Base-by-base conservation (phyloP, 768 basidiomycete genomes). In the Russula dissimulans region DNA sequence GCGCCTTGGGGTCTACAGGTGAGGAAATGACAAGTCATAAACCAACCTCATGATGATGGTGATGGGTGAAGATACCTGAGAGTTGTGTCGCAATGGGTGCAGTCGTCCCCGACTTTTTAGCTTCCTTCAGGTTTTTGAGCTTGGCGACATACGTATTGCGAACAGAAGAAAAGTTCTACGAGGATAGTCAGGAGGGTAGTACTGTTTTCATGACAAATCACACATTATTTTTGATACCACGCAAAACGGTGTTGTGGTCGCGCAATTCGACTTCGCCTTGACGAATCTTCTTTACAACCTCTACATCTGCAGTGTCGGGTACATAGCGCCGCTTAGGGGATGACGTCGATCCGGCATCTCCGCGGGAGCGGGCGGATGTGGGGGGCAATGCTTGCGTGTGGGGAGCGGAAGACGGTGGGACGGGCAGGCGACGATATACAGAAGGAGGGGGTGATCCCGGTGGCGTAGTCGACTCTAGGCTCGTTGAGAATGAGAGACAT, bases 191-290 rank as follows among this genome's bases (percentile, higher is more conserved):
- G 42, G 18, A 45, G 26, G 38, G 31, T 15, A 45, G 18, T 29
- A 32, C 29, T 22, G 36, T n/a, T 49, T 36, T 17, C 1, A 22
- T 8, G 29, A 26, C 29, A 34, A 34, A 4, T 72, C 89, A 58
- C 59, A 94, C 95, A 69, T 92, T 92, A 7, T 84, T 78, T 70
- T 95, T 95, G 14, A 76, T 81, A 0, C 94, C 93, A 34, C 91
- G 79, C 12, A 98, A 72, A 1, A 95, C 89, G 0, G 87, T 86
- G 62, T 82, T 95, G 54, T 91, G 78, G 71, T 95, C 90, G 56
- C 81, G 77, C 17, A 94, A 77, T 71, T 93, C 87, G n/a, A 91
- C 77, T 66, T 91, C 87, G 58, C 81, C 83, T 69, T 76, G 75
- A 68, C 76, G 80, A 61, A 97, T 91, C 68, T 84, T 86, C 75